Evolutionary conservation across 257 asterid species (phyloP).

Genomic region (Pogostemon cablin): DNA sequence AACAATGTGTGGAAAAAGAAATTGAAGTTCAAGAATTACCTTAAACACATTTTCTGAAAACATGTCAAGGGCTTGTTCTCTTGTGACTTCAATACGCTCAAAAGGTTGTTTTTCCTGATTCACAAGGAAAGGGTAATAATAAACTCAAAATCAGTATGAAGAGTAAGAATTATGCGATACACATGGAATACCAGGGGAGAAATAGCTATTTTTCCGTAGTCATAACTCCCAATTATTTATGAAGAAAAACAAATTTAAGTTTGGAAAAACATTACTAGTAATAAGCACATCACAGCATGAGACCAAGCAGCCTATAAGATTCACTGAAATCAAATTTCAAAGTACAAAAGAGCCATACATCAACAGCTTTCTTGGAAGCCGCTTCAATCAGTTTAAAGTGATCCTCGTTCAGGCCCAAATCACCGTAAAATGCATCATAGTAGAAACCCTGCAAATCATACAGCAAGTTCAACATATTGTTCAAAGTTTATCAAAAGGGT

Average conservation of each 20-base stretch:
- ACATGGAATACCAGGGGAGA: background rate
- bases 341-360: conserved; percentile 49
- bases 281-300: conserved; percentile 24
- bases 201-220: background rate
- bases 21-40: conserved; percentile 42
- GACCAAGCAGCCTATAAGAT: conserved; percentile 19
- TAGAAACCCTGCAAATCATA: conserved; percentile 77
- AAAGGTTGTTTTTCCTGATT: conserved; percentile 90
- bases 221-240: background rate
- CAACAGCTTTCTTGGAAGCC: conserved; percentile 79
- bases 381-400: conserved; percentile 81
- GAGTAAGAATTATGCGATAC: background rate
- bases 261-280: conserved; percentile 9
- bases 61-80: conserved; percentile 86
- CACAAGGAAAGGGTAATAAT: conserved; percentile 22
- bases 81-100: conserved; percentile 91
- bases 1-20: background rate
- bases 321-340: conserved; percentile 17
- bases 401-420: conserved; percentile 85
- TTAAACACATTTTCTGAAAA: conserved; percentile 91
- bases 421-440: conserved; percentile 95
- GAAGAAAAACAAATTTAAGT: conserved; percentile 9
- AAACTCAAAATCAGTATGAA: conserved; percentile 8
- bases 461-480: conserved; percentile 30
- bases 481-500: background rate